These are phyloP conservation scores for Lippia alba DNA, from an alignment of 305 asterid species.

Conservation along the genomic window DNA sequence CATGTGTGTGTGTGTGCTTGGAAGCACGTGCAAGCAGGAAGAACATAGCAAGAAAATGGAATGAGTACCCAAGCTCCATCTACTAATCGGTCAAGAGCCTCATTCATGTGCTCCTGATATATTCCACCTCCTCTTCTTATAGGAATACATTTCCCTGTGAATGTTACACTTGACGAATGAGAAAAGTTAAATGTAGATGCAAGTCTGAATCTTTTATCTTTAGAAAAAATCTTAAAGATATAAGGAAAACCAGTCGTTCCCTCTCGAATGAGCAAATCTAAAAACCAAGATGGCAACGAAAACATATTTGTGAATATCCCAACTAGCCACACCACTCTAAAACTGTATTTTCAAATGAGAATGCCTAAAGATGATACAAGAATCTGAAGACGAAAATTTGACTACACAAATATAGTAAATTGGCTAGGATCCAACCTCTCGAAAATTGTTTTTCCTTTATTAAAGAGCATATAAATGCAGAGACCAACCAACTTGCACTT, in stretches of 20 bases:
- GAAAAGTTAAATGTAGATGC: slow-evolving; percentile 6
- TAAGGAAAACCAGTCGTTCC: background rate
- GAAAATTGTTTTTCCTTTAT: background rate
- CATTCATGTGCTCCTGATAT: slow-evolving; percentile 96
- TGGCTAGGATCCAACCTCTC: slow-evolving; percentile 1
- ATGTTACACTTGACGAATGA: slow-evolving; percentile 28
- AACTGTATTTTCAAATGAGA: slow-evolving; percentile 14
- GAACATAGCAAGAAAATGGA: slow-evolving; percentile 15
- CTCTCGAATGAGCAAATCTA: background rate
- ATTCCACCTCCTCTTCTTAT: slow-evolving; percentile 97
- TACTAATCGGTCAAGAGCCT: slow-evolving; percentile 83
- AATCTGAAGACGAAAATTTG: background rate
- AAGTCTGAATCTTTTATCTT: background rate
- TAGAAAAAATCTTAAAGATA: slow-evolving; percentile 14
- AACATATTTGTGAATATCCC: slow-evolving; percentile 16
- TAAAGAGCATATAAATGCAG: slow-evolving; percentile 7
- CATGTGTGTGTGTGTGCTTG: background rate
- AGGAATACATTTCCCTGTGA: slow-evolving; percentile 97
- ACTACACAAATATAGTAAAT: background rate
- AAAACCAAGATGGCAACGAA: slow-evolving; percentile 13
- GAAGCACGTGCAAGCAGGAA: slow-evolving; percentile 19
- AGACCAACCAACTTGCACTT: slow-evolving; percentile 3
- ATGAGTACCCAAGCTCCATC: slow-evolving; percentile 89
- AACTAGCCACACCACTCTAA: slow-evolving; percentile 8
- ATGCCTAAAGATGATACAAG: slow-evolving; percentile 4